Base-by-base conservation (phyloP, 2,329 filamentous ascomycete genomes). In the Volutella citrinella region DNA sequence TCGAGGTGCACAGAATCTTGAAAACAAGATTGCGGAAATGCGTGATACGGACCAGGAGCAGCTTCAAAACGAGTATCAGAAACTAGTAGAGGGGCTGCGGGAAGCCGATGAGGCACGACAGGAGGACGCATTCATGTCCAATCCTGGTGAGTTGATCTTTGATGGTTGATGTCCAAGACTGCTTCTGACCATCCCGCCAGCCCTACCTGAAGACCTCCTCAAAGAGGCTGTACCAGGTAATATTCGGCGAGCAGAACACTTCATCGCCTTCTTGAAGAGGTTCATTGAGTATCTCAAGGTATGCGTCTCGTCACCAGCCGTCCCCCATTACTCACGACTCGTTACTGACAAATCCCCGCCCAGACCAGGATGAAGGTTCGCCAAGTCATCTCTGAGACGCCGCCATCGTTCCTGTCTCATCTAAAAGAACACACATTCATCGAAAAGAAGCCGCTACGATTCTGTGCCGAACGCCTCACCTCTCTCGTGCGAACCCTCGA, bases 191-290 rank as follows among this genome's bases (percentile, higher is more conserved):
- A 15, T n/a, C n/a, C n/a, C n/a, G n/a, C n/a, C 27, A 71, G 89
- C 87, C 12, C 66, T 98, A 10, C 93, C 93, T 1, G 90, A 95
- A 50, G 94, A 98, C 57, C 70, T 98, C 8, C 76, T 98, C 6
- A 94, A 91, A 57, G 93, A 98, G 65, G 93, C 93, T 1, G 87
- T 98, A 0, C 93, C 93, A 1, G 94, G 93, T 18, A 98, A 98
- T 51, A 98, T 98, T 46, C 76, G 93, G 41, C 76, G 93, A 64
- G 93, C 93, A 5, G 93, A 98, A 55, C 93, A 98, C 58, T 98
- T 98, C 56, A 81, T 95, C 11, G 80, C 89, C 1, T 98, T 98
- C 59, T 65, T 98, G 37, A 95, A 95, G 59, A 78, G 93, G 42
- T 98, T 98, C 58, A 93, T 98, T 47, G 94, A 98, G 60, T 98